Evolutionary conservation across 108 stramenopile species (phyloP), one percentile per base, ranked within the genome.

Genomic region (Conticribra guillardii): DNA sequence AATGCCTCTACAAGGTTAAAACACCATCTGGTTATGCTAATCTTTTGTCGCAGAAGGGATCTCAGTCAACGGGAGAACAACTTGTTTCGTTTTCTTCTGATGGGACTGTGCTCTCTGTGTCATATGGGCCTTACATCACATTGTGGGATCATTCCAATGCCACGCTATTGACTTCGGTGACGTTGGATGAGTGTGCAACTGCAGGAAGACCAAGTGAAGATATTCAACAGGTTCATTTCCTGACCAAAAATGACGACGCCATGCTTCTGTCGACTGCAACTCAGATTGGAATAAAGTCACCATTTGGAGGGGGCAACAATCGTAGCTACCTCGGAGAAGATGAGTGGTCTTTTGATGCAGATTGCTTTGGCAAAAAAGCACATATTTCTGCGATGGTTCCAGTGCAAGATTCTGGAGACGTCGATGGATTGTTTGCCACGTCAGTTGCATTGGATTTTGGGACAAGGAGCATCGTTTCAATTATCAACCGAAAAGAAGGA

Each of bases 21-120:
- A 81, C 81, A 46, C 93, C 93, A 8, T 69, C 87, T 37, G 93
- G 93, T 2, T 91, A 79, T 54, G 76, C 89, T 18, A 88, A 88
- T 55, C 60, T 65, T 28, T 63, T 75, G 29, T 37, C 54, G 64
- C 71, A 16, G 47, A 58, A 22, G n/a, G 52, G 24, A 16, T 30
- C 66, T 50, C 81, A 71, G 5, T 68, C 60, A 11, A 33, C 57
- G 0, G 61, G 64, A 23, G 52, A 71, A 47, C 52, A 64, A 22
- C 53, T 76, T 3, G 78, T 91, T 8, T 53, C 82, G 2, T 91
- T 94, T 65, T 94, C 93, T 18, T 74, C 78, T 1, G 93, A 94
- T 67, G 84, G 82, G 1, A 82, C 89, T 26, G 79, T 87, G 23
- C 65, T 94, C 11, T 83, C 87, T 17, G 87, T 94, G 44, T 73